Base-by-base conservation (phyloP, 2,329 filamentous ascomycete genomes). In the Thelonectria discophora region DNA sequence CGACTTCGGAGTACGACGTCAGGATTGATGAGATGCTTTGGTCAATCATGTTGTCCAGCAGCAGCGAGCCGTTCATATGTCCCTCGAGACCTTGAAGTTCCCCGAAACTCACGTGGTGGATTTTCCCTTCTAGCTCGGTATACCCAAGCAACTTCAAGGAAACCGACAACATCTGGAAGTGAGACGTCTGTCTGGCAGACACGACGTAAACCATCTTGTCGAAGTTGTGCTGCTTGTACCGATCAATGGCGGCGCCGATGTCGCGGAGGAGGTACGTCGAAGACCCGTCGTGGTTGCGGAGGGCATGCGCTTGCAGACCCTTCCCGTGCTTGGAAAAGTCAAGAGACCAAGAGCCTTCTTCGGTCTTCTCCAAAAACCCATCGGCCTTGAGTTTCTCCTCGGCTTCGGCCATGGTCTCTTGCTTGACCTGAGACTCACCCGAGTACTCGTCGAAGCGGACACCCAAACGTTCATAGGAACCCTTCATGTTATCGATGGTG, bases 131-230 rank as follows among this genome's bases (percentile, higher is more conserved):
- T 1, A 78, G 54, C 17, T 77, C 73, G 5, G 63, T 55, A 2
- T 63, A 66, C 1, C 69, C 76, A 71, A 79, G 73, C 5, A 76
- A 69, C 30, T 74, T 71, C 8, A 79, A 58, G 0, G 73, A 65
- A 17, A 70, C 66, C 20, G 74, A 71, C 0, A 78, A 15, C n/a
- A 60, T 60, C 13, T 87, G 86, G 52, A 92, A 82, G 72, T 93
- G 89, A 24, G 89, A 80, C 68, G 90, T 88, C 72, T 92, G 90
- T 66, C 88, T 84, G 10, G 85, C 87, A 0, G 89, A 88, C 32
- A 92, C 86, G 15, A 93, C 90, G 71, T 92, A 92, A 58, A 92
- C 89, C 89, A 93, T 91, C 73, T 90, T 86, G 77, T 93, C 90
- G 70, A 91, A 92, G 8, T 84, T 73, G 74, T 84, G 84, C 66